Evolutionary conservation across 2,329 filamentous ascomycete genomes (phyloP).

Genomic region (Aspergillus pseudoglaucus): DNA sequence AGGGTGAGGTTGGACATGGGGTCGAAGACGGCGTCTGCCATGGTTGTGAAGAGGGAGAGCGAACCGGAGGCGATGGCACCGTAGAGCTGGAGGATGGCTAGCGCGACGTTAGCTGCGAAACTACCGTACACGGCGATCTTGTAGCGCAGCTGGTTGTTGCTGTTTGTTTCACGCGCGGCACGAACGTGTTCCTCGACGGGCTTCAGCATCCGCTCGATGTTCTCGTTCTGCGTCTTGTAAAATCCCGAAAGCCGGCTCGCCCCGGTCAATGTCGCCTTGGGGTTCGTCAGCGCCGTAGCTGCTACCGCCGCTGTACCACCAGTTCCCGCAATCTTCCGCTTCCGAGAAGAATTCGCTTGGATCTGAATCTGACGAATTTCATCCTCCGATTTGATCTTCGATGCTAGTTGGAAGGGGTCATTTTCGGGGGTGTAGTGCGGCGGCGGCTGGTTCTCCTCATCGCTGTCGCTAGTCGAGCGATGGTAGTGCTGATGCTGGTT

Average conservation of each 20-base stretch:
- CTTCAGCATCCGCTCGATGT: constrained; percentile 86
- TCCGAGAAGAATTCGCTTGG: constrained; percentile 67
- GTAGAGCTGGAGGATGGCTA: constrained; percentile 79
- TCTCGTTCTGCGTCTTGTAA: constrained; percentile 87
- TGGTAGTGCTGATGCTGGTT: constrained; percentile 13
- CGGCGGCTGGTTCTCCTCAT: constrained; percentile 41
- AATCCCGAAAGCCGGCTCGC: constrained; percentile 58
- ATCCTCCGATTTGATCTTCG: constrained; percentile 66
- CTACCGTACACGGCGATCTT: constrained; percentile 58
- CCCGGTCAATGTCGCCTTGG: constrained; percentile 29
- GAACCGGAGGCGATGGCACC: constrained; percentile 80
- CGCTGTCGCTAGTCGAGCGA: constrained; percentile 17
- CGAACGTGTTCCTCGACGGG: constrained; percentile 84
- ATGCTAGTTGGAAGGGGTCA: constrained; percentile 76
- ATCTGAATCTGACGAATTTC: constrained; percentile 68
- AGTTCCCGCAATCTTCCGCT: constrained; percentile 42
- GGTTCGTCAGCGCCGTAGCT: constrained; percentile 28
- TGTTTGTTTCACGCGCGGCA: constrained; percentile 71
- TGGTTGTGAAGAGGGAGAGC: constrained; percentile 94
- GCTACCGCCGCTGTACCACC: background rate
- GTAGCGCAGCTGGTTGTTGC: constrained; percentile 66
- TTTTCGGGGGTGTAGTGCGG: constrained; percentile 58
- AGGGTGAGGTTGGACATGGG: constrained; percentile 82
- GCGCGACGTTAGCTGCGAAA: constrained; percentile 71
- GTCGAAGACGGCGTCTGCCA: constrained; percentile 93